Conservation (phyloP, 768 basidiomycete genomes). For the Tulasnella sp. region DNA sequence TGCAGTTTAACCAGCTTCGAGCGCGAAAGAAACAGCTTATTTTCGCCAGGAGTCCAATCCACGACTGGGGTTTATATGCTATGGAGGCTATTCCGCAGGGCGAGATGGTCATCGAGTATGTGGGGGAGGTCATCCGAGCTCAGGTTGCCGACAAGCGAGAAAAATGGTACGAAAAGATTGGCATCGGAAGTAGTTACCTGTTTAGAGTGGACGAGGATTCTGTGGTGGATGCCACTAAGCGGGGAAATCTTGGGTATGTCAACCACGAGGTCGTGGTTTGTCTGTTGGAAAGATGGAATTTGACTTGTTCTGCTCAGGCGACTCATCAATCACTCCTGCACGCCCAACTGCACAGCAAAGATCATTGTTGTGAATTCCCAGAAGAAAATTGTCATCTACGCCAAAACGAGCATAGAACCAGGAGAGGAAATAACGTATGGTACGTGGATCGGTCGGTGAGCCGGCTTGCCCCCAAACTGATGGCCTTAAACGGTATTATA, state of each 20-base stretch:
- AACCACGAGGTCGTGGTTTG: slow-evolving; percentile 33
- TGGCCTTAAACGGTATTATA: slow-evolving; percentile 42
- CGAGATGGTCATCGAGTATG: slow-evolving; percentile 99
- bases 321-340: slow-evolving; percentile 97
- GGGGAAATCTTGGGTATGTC: slow-evolving; percentile 94
- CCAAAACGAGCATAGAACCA: slow-evolving; percentile 91
- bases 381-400: slow-evolving; percentile 99
- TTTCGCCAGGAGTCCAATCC: slow-evolving; percentile 93
- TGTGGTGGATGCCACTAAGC: slow-evolving; percentile 98
- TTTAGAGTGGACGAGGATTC: slow-evolving; percentile 98
- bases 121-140: slow-evolving; percentile 94
- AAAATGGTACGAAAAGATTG: slow-evolving; percentile 94
- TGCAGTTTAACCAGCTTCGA: slow-evolving; percentile 97
- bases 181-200: slow-evolving; percentile 96
- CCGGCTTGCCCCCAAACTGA: background rate
- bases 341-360: slow-evolving; percentile 64
- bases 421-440: slow-evolving; percentile 99
- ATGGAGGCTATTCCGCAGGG: slow-evolving; percentile 92
- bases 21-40: slow-evolving; percentile 97
- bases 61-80: slow-evolving; percentile 98
- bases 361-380: slow-evolving; percentile 66
- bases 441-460: slow-evolving; percentile 46
- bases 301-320: slow-evolving; percentile 57
- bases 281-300: slow-evolving; percentile 22
- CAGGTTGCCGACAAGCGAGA: slow-evolving; percentile 96